Evolutionary conservation across 2,329 filamentous ascomycete species (phyloP).

Genomic region (Aspergillus calidoustus): DNA sequence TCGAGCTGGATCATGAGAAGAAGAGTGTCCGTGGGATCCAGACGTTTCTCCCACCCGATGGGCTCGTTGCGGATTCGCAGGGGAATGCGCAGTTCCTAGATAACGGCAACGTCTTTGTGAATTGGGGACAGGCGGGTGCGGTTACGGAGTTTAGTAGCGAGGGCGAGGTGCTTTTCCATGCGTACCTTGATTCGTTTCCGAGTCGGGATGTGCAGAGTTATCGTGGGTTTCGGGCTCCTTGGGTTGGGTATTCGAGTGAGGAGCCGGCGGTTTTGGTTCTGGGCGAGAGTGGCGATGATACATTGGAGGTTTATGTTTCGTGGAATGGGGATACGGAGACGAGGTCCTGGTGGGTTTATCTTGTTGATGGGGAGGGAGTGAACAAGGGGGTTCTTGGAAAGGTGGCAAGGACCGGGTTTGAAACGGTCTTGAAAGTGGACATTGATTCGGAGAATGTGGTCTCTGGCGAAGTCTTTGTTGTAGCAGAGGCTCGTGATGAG

Average conservation of each 20-base stretch:
- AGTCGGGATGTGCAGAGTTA: conserved; percentile 37
- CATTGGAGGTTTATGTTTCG: conserved; percentile 52
- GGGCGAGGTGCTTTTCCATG: conserved; percentile 37
- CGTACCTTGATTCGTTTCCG: conserved; percentile 32
- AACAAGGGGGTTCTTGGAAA: conserved; percentile 1
- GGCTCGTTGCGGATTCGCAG: conserved; percentile 25
- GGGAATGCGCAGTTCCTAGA: conserved; percentile 36
- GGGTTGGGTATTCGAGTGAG: conserved; percentile 40
- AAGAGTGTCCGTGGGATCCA: background rate
- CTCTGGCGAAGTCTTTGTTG: conserved; percentile 30
- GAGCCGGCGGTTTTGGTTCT: conserved; percentile 39
- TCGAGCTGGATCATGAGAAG: conserved; percentile 49
- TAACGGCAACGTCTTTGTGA: conserved; percentile 31
- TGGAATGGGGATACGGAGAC: conserved; percentile 58
- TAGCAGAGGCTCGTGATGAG: conserved; percentile 42
- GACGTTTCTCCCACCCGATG: conserved; percentile 22
- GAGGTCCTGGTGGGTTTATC: conserved; percentile 40
- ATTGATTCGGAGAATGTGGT: conserved; percentile 30
- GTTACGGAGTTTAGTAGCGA: conserved; percentile 29
- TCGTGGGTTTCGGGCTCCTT: conserved; percentile 41
- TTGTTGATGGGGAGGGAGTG: background rate
- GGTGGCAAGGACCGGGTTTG: conserved; percentile 24
- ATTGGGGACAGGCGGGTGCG: conserved; percentile 34
- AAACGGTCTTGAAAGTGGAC: conserved; percentile 31
- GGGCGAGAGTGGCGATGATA: conserved; percentile 23